A percentile compares a stretch with the other conserved stretches of the same genome.
phyloP scores from a whole-genome alignment of 2,329 filamentous ascomycete species.

The Ceratocystis variospora region DNA sequence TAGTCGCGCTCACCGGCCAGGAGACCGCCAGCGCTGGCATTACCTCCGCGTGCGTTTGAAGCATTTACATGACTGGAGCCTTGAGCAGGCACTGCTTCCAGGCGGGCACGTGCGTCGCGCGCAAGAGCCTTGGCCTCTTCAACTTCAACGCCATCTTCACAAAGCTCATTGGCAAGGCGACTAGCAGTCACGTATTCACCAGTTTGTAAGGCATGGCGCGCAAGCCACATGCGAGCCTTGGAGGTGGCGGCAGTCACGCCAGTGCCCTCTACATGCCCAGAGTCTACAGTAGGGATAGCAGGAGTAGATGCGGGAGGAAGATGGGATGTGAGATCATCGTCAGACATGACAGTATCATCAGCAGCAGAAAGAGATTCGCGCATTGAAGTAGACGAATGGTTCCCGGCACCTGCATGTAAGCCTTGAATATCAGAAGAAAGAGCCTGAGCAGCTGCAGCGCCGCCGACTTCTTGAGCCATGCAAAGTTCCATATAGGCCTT shows the following conservation, averaged over 20 bases:
- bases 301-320: neutral
- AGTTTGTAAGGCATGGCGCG: slow-evolving; percentile 60
- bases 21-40: neutral
- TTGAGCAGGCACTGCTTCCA: slow-evolving; percentile 33
- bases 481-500: slow-evolving; percentile 94
- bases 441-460: slow-evolving; percentile 31
- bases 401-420: slow-evolving; percentile 26
- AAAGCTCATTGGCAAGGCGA: slow-evolving; percentile 75
- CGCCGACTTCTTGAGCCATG: slow-evolving; percentile 78
- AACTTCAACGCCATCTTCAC: slow-evolving; percentile 89
- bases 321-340: slow-evolving; percentile 20
- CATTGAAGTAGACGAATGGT: neutral
- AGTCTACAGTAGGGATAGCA: slow-evolving; percentile 15
- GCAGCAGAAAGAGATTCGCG: slow-evolving; percentile 3
- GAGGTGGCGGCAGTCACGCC: slow-evolving; percentile 86
- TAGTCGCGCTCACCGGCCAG: slow-evolving; percentile 4
- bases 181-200: slow-evolving; percentile 65
- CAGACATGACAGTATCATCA: slow-evolving; percentile 22
- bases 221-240: slow-evolving; percentile 88
- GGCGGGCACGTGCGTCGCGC: slow-evolving; percentile 65
- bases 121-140: slow-evolving; percentile 93
- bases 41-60: neutral
- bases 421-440: slow-evolving; percentile 36
- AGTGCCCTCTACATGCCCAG: slow-evolving; percentile 41
- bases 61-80: neutral